Conservation (phyloP, 202 grass and related monocot species). For the Panicum virgatum region DNA sequence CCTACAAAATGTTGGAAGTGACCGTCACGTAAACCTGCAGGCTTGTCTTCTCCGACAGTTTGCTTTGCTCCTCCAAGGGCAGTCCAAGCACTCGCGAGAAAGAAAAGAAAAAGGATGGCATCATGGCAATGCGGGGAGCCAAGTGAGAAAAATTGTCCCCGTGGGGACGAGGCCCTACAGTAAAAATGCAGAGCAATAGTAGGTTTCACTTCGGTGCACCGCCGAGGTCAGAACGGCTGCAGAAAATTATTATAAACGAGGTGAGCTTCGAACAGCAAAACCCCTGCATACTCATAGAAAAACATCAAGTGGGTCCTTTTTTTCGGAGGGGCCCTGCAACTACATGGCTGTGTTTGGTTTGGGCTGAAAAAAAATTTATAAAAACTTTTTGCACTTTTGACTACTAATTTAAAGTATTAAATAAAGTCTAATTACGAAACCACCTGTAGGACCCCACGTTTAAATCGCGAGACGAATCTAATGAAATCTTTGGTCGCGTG, state of each 20-base stretch:
- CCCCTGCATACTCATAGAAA: slow-evolving; percentile 35
- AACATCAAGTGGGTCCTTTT: slow-evolving; percentile 36
- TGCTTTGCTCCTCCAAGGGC: background rate
- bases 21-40: background rate
- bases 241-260: slow-evolving; percentile 22
- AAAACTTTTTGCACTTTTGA: no score
- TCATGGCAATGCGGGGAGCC: no score
- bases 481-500: no score
- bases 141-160: background rate
- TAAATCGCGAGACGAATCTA: no score
- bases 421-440: no score
- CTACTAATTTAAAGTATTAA: no score
- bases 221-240: background rate
- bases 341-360: no score
- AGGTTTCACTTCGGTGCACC: slow-evolving; percentile 9
- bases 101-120: background rate
- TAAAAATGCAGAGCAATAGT: background rate
- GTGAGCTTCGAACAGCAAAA: slow-evolving; percentile 42
- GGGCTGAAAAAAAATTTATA: no score
- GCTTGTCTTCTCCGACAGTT: slow-evolving; percentile 8
- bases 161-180: background rate
- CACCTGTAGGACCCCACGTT: no score
- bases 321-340: slow-evolving; percentile 1
- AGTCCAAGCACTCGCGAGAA: background rate
- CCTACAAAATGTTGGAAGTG: background rate